phyloP scores from a whole-genome alignment of 2,329 filamentous ascomycete species.

The Colletotrichum tabaci region DNA sequence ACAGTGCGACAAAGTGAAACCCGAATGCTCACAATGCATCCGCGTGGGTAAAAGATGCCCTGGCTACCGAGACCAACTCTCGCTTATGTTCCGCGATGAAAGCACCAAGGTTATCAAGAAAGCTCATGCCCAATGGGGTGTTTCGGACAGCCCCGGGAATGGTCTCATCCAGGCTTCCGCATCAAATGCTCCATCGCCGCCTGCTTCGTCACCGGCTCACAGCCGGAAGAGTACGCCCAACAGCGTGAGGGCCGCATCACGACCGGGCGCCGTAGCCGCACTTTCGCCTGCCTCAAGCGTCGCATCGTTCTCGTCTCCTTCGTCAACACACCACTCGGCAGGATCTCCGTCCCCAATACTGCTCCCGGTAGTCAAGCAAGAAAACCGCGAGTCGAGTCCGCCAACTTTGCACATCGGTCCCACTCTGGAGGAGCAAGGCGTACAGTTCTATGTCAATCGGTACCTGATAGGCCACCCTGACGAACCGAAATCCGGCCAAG shows the following conservation, averaged over 20 bases:
- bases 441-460: constrained; percentile 66
- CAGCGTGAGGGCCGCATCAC: background rate
- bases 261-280: background rate
- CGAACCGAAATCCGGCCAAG: constrained; percentile 57
- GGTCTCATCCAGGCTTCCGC: constrained; percentile 1
- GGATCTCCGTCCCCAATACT: constrained; percentile 35
- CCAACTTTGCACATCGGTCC: constrained; percentile 54
- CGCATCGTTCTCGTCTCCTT: constrained; percentile 44
- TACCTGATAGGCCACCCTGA: constrained; percentile 68
- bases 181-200: constrained; percentile 43
- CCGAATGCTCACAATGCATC: constrained; percentile 74
- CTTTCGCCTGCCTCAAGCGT: constrained; percentile 3
- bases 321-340: constrained; percentile 36
- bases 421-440: constrained; percentile 62
- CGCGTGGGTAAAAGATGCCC: constrained; percentile 73
- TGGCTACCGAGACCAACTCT: constrained; percentile 75
- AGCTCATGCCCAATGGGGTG: constrained; percentile 67
- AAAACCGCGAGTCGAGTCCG: constrained; percentile 31
- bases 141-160: constrained; percentile 27
- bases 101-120: constrained; percentile 74
- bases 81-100: constrained; percentile 77
- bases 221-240: constrained; percentile 35
- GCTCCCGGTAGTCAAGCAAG: constrained; percentile 29
- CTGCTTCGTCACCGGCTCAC: constrained; percentile 44
- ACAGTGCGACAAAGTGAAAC: constrained; percentile 73